phyloP scores from a whole-genome alignment of 2,329 filamentous ascomycete species.

The Hymenoscyphus repandus region DNA sequence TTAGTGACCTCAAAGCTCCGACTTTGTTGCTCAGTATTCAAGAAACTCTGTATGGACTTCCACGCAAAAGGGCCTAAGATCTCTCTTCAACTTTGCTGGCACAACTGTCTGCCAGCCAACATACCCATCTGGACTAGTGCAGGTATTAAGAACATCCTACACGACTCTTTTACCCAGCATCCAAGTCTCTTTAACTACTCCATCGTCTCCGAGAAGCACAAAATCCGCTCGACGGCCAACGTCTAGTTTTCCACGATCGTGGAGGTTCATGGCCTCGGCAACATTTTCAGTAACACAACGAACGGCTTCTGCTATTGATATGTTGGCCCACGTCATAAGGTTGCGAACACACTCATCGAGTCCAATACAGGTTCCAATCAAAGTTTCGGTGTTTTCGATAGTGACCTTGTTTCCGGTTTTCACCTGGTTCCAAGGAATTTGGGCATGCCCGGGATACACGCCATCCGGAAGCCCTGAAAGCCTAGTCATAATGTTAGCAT shows the following conservation, averaged over 20 bases:
- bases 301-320: slow-evolving; percentile 23
- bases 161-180: slow-evolving; percentile 21
- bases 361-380: slow-evolving; percentile 47
- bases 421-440: slow-evolving; percentile 44
- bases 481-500: neutral
- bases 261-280: slow-evolving; percentile 20
- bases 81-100: too few relatives aligned
- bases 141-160: neutral
- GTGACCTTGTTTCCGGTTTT: slow-evolving; percentile 45
- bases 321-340: slow-evolving; percentile 24
- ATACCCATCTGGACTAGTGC: too few relatives aligned
- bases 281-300: slow-evolving; percentile 29
- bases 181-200: slow-evolving; percentile 23
- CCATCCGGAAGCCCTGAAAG: slow-evolving; percentile 46
- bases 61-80: too few relatives aligned
- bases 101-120: too few relatives aligned
- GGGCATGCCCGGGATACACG: slow-evolving; percentile 44
- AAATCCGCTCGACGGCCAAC: slow-evolving; percentile 26
- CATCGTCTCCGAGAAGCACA: slow-evolving; percentile 22
- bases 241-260: slow-evolving; percentile 23
- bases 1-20: too few relatives aligned
- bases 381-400: slow-evolving; percentile 46
- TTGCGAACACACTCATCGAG: slow-evolving; percentile 46
- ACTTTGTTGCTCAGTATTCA: too few relatives aligned
- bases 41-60: too few relatives aligned